Evolutionary conservation across 2,329 filamentous ascomycete genomes (phyloP).

Genomic region (Alternaria novae-zelandiae): DNA sequence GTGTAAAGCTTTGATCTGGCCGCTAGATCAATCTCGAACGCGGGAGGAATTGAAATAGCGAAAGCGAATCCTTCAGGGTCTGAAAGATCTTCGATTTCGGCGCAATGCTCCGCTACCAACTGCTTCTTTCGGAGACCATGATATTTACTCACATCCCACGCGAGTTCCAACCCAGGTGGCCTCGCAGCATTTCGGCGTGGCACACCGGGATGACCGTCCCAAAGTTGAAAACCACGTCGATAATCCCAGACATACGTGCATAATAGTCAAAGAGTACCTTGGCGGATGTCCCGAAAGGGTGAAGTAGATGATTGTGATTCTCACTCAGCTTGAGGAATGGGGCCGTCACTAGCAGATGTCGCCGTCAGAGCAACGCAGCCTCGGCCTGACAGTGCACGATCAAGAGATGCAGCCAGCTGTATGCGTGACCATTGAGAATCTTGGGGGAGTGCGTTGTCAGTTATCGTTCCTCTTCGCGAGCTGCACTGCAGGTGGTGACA

Average conservation of each 20-base stretch:
- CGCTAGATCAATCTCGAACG: conserved; percentile 13
- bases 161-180: background rate
- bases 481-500: background rate
- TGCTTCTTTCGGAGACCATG: background rate
- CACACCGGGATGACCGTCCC: background rate
- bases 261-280: background rate
- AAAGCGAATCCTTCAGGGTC: background rate
- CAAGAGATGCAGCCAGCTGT: too few relatives aligned
- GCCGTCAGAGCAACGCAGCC: background rate
- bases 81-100: background rate
- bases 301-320: background rate
- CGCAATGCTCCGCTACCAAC: background rate
- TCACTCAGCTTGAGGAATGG: background rate
- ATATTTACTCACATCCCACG: background rate
- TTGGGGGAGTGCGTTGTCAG: background rate
- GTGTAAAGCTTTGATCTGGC: conserved; percentile 1
- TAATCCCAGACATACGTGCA: background rate
- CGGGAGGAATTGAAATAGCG: background rate
- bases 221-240: background rate
- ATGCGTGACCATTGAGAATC: background rate
- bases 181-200: background rate
- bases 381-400: too few relatives aligned
- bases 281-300: background rate
- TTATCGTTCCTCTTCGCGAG: background rate
- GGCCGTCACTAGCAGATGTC: background rate